Evolutionary conservation across 331 rosid species (phyloP).

Genomic region (Telfairia occidentalis): DNA sequence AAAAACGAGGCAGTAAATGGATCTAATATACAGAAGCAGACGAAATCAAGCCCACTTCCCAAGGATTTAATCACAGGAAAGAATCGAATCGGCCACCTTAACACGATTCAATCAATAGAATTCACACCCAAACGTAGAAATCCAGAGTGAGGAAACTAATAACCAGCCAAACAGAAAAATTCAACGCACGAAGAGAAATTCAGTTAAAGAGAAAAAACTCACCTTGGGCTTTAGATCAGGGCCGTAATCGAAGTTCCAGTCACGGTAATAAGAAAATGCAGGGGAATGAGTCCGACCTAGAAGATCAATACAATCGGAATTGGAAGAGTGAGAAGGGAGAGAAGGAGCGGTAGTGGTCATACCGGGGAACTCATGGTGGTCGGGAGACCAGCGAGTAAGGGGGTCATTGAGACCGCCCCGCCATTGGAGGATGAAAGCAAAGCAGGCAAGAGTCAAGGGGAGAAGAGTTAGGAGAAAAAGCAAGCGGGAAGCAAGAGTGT

Average conservation of each 20-base stretch:
- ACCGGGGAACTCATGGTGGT: slow-evolving; percentile 60
- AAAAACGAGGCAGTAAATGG: background rate
- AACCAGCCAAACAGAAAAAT: background rate
- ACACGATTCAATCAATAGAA: background rate
- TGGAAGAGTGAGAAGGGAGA: slow-evolving; percentile 21
- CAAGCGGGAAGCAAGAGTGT: slow-evolving; percentile 40
- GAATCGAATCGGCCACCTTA: background rate
- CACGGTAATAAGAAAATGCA: slow-evolving; percentile 52
- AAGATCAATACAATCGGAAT: slow-evolving; percentile 43
- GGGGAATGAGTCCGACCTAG: slow-evolving; percentile 38
- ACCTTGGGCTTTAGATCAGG: slow-evolving; percentile 80
- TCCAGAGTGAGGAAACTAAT: background rate
- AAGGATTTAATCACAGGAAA: background rate
- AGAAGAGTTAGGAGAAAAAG: slow-evolving; percentile 53
- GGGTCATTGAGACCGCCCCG: slow-evolving; percentile 83
- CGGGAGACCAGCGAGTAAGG: slow-evolving; percentile 61
- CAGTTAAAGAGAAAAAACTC: background rate
- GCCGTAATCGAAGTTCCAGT: slow-evolving; percentile 45
- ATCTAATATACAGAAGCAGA: background rate
- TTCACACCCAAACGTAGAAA: background rate
- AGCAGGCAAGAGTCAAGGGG: slow-evolving; percentile 60
- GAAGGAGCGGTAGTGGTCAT: slow-evolving; percentile 30
- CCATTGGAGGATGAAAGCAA: slow-evolving; percentile 94
- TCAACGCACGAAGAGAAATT: background rate
- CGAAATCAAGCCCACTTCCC: background rate